A percentile compares a stretch with the other conserved stretches of the same genome.
These are phyloP conservation scores for Austropuccinia psidii DNA, from an alignment of 1,284 basidiomycete genomes.

Conservation along the genomic window DNA sequence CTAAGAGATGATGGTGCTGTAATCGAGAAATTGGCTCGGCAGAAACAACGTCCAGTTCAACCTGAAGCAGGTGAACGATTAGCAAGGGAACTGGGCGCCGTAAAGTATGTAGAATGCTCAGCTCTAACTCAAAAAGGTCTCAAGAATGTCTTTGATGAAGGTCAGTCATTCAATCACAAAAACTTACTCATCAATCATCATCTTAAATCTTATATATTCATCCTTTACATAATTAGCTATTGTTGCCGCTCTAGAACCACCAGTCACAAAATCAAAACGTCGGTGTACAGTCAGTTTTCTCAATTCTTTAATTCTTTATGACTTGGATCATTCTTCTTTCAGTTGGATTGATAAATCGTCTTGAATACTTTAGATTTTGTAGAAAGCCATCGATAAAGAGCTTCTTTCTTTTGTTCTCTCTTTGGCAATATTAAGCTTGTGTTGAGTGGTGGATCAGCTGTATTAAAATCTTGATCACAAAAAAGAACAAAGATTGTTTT, in stretches of 20 bases:
- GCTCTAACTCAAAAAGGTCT: slow-evolving; percentile 97
- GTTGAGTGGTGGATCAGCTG: too few species aligned
- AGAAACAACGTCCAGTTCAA: slow-evolving; percentile 89
- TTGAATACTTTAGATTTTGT: too few species aligned
- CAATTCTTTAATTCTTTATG: too few species aligned
- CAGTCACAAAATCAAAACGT: slow-evolving; percentile 36
- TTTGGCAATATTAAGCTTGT: too few species aligned
- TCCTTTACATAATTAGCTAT: slow-evolving; percentile 4
- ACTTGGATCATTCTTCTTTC: too few species aligned
- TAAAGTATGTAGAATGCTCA: slow-evolving; percentile 99
- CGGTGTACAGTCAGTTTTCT: slow-evolving; percentile 23
- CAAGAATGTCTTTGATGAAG: slow-evolving; percentile 99
- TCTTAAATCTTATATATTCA: background rate
- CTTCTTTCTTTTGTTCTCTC: too few species aligned
- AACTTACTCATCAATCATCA: background rate
- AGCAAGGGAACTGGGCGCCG: slow-evolving; percentile 88
- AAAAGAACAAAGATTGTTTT: too few species aligned
- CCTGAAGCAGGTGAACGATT: slow-evolving; percentile 84
- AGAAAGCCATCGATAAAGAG: too few species aligned
- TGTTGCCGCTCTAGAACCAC: slow-evolving; percentile 34
- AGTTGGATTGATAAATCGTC: too few species aligned
- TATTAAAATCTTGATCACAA: too few species aligned
- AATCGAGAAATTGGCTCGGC: slow-evolving; percentile 85
- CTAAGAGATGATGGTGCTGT: slow-evolving; percentile 86
- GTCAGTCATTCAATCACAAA: slow-evolving; percentile 5